Conservation (phyloP, 2,329 filamentous ascomycete species). For the Ophiostoma triangulosporum region DNA sequence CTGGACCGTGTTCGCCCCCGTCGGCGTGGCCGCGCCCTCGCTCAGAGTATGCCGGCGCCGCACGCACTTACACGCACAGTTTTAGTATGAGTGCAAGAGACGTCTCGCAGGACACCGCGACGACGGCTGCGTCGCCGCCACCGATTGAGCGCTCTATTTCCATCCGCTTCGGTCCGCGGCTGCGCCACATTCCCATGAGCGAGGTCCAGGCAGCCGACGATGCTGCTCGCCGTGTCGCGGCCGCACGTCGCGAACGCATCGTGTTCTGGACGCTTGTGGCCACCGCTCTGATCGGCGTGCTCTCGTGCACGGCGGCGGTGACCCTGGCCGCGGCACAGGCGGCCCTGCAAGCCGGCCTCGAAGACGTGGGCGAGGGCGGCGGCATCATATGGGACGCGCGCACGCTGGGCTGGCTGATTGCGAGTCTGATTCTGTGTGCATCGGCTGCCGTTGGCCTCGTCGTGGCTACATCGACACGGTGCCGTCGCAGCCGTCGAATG, state of each 20-base stretch:
- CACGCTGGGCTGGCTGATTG: constrained; percentile 8
- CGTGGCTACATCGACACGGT: not conserved
- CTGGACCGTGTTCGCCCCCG: not conserved
- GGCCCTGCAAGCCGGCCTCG: constrained; percentile 1
- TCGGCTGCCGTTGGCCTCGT: constrained; percentile 1
- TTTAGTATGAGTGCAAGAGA: not conserved
- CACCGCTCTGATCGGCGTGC: not conserved
- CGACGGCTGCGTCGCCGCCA: not conserved
- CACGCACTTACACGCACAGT: not conserved
- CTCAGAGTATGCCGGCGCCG: too few species aligned
- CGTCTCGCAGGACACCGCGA: not conserved
- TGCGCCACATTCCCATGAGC: constrained; percentile 6
- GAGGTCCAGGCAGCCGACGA: constrained; percentile 10
- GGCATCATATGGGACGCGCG: constrained; percentile 4
- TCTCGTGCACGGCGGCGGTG: constrained; percentile 10
- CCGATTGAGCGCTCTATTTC: constrained; percentile 7
- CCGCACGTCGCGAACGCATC: constrained; percentile 5
- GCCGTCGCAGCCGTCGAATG: not conserved
- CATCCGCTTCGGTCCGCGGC: constrained; percentile 7
- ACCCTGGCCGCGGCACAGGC: constrained; percentile 7
- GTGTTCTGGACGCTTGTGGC: constrained; percentile 7
- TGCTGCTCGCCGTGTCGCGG: constrained; percentile 1
- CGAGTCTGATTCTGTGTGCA: constrained; percentile 5
- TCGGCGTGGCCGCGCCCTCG: constrained; percentile 5
- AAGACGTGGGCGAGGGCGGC: not conserved